Conservation (phyloP, 2,329 filamentous ascomycete species). For the Mycocentrospora acerina region DNA sequence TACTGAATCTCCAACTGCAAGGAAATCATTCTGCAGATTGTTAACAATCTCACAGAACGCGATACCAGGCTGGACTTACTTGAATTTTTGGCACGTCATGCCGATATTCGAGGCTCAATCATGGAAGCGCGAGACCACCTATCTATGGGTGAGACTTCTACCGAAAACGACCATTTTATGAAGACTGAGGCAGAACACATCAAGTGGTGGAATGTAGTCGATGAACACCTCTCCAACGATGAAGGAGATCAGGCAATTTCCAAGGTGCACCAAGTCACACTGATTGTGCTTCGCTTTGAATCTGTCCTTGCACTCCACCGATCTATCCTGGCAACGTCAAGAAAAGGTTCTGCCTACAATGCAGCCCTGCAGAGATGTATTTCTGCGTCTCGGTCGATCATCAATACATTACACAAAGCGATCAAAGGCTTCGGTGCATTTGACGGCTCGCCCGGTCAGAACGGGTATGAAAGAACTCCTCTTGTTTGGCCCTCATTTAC, state of each 20-base stretch:
- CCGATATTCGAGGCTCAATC: conserved; percentile 23
- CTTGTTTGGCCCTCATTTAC: conserved; percentile 31
- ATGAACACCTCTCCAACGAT: conserved; percentile 23
- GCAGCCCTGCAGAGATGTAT: conserved; percentile 25
- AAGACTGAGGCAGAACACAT: conserved; percentile 24
- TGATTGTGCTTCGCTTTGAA: conserved; percentile 27
- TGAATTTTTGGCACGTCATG: conserved; percentile 26
- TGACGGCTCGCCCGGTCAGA: conserved; percentile 22
- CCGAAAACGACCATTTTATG: conserved; percentile 14
- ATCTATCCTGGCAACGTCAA: conserved; percentile 23
- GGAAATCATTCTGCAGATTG: too few relatives aligned
- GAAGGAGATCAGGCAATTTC: conserved; percentile 13
- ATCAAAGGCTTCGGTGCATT: conserved; percentile 24
- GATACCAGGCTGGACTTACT: conserved; percentile 22
- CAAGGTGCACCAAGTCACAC: conserved; percentile 23
- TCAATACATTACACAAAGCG: conserved; percentile 26
- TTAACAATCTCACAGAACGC: conserved; percentile 2
- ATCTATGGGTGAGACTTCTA: conserved; percentile 4
- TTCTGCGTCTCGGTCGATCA: conserved; percentile 25
- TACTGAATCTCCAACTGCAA: background rate
- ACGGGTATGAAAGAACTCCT: conserved; percentile 22
- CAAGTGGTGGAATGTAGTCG: conserved; percentile 29
- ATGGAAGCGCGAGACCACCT: conserved; percentile 22
- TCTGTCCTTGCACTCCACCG: conserved; percentile 24
- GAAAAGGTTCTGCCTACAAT: conserved; percentile 21